A percentile compares a stretch with the other conserved stretches of the same genome.
Conservation (phyloP, 306 rosid genomes). For the Arachis stenosperma region DNA sequence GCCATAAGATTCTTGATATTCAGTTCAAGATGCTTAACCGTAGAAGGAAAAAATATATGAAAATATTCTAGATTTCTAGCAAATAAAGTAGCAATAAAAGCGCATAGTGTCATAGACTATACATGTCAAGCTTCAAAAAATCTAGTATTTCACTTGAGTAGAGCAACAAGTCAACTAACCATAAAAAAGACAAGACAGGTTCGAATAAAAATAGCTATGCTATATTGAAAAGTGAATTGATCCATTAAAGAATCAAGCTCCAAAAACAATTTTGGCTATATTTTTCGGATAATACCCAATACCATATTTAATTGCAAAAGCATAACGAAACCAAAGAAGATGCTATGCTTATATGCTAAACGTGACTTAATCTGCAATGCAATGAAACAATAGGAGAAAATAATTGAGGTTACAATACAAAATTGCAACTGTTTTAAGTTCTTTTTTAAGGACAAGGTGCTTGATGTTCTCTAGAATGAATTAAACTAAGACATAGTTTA, state of each 20-base stretch:
- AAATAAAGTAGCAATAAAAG: slow-evolving; percentile 21
- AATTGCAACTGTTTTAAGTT: background rate
- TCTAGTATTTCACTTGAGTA: background rate
- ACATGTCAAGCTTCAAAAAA: slow-evolving; percentile 12
- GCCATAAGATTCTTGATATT: slow-evolving; percentile 26
- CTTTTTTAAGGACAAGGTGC: background rate
- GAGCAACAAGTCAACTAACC: background rate
- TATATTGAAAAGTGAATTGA: background rate
- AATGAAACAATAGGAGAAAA: background rate
- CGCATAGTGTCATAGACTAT: background rate
- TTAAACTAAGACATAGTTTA: background rate
- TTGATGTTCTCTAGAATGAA: background rate
- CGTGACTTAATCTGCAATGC: background rate
- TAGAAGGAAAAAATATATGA: slow-evolving; percentile 1
- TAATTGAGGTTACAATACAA: background rate
- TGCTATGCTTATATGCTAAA: slow-evolving; percentile 2
- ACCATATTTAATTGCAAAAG: slow-evolving; percentile 1
- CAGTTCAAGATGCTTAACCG: slow-evolving; percentile 27
- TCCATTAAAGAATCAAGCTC: background rate
- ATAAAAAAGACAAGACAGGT: slow-evolving; percentile 5
- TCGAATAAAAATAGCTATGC: background rate
- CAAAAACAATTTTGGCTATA: slow-evolving; percentile 12
- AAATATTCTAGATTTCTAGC: slow-evolving; percentile 17
- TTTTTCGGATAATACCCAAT: slow-evolving; percentile 7
- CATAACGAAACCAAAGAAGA: background rate